phyloP scores from a whole-genome alignment of 257 asterid species.

The Solanum medicagineum region DNA sequence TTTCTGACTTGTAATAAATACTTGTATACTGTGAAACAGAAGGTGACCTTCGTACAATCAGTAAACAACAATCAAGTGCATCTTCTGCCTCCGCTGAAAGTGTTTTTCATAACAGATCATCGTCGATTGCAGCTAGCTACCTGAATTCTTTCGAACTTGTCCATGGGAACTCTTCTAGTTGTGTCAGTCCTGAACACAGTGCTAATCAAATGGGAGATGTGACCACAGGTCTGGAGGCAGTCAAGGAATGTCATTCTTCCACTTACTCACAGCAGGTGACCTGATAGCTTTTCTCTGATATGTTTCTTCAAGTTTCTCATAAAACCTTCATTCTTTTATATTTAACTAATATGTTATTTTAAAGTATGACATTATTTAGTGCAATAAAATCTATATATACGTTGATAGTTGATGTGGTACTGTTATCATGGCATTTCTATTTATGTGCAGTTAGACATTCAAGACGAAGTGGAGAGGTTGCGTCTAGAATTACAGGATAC shows the following conservation, averaged over 20 bases:
- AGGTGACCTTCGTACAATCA: slow-evolving; percentile 12
- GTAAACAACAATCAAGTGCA: slow-evolving; percentile 13
- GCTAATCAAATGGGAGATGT: slow-evolving; percentile 17
- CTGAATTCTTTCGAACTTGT: slow-evolving; percentile 13
- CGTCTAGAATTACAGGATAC: slow-evolving; percentile 52
- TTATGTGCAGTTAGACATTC: slow-evolving; percentile 31
- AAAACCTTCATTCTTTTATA: not conserved
- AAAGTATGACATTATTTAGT: not conserved
- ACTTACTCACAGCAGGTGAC: slow-evolving; percentile 40
- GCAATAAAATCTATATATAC: not conserved
- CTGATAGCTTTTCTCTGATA: slow-evolving; percentile 1
- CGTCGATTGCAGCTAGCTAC: slow-evolving; percentile 14
- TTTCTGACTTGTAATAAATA: slow-evolving; percentile 1
- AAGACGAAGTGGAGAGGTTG: slow-evolving; percentile 48
- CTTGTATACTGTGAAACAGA: slow-evolving; percentile 15
- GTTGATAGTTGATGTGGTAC: not conserved
- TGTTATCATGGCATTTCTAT: not conserved
- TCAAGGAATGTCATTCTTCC: slow-evolving; percentile 18
- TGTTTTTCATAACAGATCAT: slow-evolving; percentile 8
- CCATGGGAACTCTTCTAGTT: slow-evolving; percentile 3
- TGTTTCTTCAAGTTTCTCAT: not conserved
- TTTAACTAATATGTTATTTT: not conserved
- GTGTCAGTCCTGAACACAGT: slow-evolving; percentile 4
- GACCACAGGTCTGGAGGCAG: slow-evolving; percentile 9
- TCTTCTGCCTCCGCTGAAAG: slow-evolving; percentile 30